phyloP scores from a whole-genome alignment of 495 filamentous ascomycete species.

The Durotheca rogersii region DNA sequence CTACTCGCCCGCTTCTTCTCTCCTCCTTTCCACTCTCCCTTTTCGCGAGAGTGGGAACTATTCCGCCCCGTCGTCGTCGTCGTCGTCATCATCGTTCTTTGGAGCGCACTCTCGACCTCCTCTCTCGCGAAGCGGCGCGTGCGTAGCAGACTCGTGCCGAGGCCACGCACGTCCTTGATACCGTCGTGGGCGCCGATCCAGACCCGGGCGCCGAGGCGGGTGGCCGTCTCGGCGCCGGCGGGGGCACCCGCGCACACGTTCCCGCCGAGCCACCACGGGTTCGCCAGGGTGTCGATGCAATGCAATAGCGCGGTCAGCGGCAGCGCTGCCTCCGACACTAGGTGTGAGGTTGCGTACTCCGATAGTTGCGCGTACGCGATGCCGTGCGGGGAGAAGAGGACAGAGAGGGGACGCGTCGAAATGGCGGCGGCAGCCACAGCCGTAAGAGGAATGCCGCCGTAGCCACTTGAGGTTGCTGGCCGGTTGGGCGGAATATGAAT shows the following conservation, averaged over 20 bases:
- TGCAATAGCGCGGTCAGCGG: slow-evolving; percentile 65
- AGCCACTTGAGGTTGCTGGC: slow-evolving; percentile 17
- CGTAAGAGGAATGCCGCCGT: no score
- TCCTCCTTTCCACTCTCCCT: slow-evolving; percentile 3
- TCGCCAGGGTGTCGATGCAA: slow-evolving; percentile 58
- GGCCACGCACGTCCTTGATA: slow-evolving; percentile 58
- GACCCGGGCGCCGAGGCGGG: slow-evolving; percentile 50
- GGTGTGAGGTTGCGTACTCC: slow-evolving; percentile 57
- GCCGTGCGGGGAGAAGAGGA: slow-evolving; percentile 65
- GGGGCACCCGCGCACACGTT: slow-evolving; percentile 59
- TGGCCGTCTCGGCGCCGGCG: slow-evolving; percentile 58
- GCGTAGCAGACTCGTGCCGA: slow-evolving; percentile 50
- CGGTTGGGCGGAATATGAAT: no score
- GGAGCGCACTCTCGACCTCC: slow-evolving; percentile 44
- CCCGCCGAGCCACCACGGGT: slow-evolving; percentile 67
- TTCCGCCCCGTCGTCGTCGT: no score
- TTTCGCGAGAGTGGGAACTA: no score
- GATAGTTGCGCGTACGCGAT: slow-evolving; percentile 49
- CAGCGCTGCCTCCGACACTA: slow-evolving; percentile 56
- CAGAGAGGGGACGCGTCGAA: slow-evolving; percentile 43
- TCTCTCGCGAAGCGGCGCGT: slow-evolving; percentile 46
- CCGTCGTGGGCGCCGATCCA: slow-evolving; percentile 71
- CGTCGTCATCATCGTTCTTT: no score
- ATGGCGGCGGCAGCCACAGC: no score
- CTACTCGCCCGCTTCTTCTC: slow-evolving; percentile 2